phyloP scores from a whole-genome alignment of 768 basidiomycete genomes.

The Boletus rubropictus region DNA sequence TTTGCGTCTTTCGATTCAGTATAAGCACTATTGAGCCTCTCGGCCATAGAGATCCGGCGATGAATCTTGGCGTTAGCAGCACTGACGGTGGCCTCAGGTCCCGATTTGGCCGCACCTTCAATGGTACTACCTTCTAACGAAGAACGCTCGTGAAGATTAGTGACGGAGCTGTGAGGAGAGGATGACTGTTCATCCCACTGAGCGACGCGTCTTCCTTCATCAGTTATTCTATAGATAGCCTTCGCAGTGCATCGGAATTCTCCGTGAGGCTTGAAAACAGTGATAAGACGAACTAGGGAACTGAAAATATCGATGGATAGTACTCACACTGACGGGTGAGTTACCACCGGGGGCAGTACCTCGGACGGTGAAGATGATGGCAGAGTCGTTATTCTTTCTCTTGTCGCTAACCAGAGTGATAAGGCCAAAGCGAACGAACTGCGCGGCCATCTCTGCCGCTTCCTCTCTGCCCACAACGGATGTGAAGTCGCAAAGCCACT shows the following conservation, averaged over 20 bases:
- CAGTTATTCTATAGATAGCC: conserved; percentile 91
- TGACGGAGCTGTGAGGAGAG: conserved; percentile 62
- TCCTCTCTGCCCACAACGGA: conserved; percentile 95
- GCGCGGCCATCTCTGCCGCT: conserved; percentile 95
- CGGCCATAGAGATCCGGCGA: conserved; percentile 70
- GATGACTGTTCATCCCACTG: conserved; percentile 64
- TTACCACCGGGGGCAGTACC: conserved; percentile 72
- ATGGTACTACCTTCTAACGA: conserved; percentile 44
- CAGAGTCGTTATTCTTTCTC: conserved; percentile 85
- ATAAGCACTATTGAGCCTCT: conserved; percentile 52
- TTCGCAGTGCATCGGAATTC: conserved; percentile 97
- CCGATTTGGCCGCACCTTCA: conserved; percentile 21
- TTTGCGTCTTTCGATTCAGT: conserved; percentile 47
- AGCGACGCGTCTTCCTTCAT: conserved; percentile 81
- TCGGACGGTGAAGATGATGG: conserved; percentile 88
- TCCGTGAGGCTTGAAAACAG: conserved; percentile 65
- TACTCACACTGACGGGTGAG: conserved; percentile 66
- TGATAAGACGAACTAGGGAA: conserved; percentile 8
- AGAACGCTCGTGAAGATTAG: conserved; percentile 56
- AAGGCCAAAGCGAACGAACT: conserved; percentile 93
- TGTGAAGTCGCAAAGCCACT: conserved; percentile 97
- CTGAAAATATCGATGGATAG: neutral
- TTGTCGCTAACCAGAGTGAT: conserved; percentile 86
- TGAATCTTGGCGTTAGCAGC: conserved; percentile 63
- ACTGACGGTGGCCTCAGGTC: conserved; percentile 25